Conservation (phyloP, 1,284 basidiomycete species). For the Fomitopsis pinicola region DNA sequence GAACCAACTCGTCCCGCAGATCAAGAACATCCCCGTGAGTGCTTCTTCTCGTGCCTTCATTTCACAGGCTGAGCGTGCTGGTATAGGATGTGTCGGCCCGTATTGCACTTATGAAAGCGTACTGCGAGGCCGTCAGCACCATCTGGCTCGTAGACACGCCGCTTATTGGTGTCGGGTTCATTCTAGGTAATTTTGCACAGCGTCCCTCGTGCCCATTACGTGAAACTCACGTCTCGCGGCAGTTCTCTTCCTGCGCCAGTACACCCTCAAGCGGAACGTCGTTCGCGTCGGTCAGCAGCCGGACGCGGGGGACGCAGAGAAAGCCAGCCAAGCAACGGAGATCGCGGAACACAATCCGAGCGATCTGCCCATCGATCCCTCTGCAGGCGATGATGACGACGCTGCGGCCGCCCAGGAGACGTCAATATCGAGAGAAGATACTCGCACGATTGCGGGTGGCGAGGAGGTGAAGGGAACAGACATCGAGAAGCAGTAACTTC, state of each 20-base stretch:
- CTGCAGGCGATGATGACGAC: slow-evolving; percentile 6
- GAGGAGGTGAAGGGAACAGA: not conserved
- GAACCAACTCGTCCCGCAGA: slow-evolving; percentile 48
- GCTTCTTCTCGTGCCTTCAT: not conserved
- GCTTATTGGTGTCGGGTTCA: slow-evolving; percentile 49
- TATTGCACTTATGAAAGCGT: slow-evolving; percentile 60
- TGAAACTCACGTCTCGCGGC: not conserved
- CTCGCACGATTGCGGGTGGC: not conserved
- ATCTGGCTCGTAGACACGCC: slow-evolving; percentile 75
- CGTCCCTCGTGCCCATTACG: not conserved
- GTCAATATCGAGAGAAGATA: slow-evolving; percentile 8
- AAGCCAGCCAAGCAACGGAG: slow-evolving; percentile 13
- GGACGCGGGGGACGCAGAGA: slow-evolving; percentile 14
- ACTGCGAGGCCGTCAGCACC: slow-evolving; percentile 59
- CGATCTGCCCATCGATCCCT: slow-evolving; percentile 2
- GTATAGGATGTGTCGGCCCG: slow-evolving; percentile 44
- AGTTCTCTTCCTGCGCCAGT: slow-evolving; percentile 53
- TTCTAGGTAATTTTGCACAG: slow-evolving; percentile 44
- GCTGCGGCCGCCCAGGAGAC: not conserved
- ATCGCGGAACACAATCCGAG: slow-evolving; percentile 8
- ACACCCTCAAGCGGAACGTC: slow-evolving; percentile 57
- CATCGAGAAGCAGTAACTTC: not conserved
- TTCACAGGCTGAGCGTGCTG: not conserved
- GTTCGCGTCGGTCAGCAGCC: slow-evolving; percentile 36
- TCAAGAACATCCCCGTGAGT: slow-evolving; percentile 54